phyloP scores from a whole-genome alignment of 1,284 basidiomycete species.

The Boletus mariae region DNA sequence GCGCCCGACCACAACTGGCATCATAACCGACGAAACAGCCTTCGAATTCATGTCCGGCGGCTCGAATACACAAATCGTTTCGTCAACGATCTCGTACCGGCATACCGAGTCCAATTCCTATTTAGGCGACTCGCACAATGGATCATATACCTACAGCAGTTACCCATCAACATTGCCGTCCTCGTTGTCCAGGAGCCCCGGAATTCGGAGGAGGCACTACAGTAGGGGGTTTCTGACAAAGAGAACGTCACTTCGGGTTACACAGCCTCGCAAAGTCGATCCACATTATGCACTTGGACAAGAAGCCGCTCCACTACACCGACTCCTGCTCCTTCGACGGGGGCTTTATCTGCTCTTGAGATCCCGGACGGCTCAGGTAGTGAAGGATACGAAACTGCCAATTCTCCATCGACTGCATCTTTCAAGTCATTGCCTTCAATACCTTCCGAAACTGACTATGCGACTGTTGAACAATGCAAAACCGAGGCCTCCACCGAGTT shows the following conservation, averaged over 20 bases:
- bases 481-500: slow-evolving; percentile 47
- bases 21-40: slow-evolving; percentile 35
- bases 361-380: slow-evolving; percentile 32
- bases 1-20: slow-evolving; percentile 31
- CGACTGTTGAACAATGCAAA: slow-evolving; percentile 46
- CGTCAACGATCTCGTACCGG: slow-evolving; percentile 55
- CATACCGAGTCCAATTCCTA: slow-evolving; percentile 53
- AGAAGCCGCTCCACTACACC: slow-evolving; percentile 33
- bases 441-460: slow-evolving; percentile 50
- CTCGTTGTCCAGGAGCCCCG: slow-evolving; percentile 52
- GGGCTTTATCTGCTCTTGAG: slow-evolving; percentile 28
- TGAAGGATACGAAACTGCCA: slow-evolving; percentile 33
- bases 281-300: slow-evolving; percentile 35
- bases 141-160: slow-evolving; percentile 31
- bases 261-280: slow-evolving; percentile 31
- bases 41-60: slow-evolving; percentile 37
- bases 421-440: slow-evolving; percentile 46
- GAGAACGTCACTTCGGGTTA: slow-evolving; percentile 43
- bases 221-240: slow-evolving; percentile 48
- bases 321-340: slow-evolving; percentile 28
- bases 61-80: slow-evolving; percentile 43
- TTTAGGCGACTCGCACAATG: slow-evolving; percentile 54
- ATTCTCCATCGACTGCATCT: slow-evolving; percentile 41
- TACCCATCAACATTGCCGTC: slow-evolving; percentile 34
- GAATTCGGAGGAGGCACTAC: slow-evolving; percentile 51